Evolutionary conservation across 306 rosid species (phyloP).

Genomic region (Elaeagnus macrophylla): DNA sequence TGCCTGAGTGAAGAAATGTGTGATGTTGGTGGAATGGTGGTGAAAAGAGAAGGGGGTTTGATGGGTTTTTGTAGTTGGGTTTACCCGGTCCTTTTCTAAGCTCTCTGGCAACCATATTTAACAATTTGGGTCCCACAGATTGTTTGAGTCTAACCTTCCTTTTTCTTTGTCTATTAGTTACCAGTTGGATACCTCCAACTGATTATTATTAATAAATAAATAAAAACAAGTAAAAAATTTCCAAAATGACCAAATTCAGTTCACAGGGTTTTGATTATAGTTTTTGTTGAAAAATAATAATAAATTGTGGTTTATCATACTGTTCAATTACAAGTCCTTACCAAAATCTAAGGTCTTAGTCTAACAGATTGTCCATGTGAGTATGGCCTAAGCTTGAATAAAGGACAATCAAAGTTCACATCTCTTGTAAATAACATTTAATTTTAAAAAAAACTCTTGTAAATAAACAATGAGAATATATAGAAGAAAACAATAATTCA

Average conservation of each 20-base stretch:
- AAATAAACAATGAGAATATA: too few relatives aligned
- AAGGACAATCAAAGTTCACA: constrained; percentile 14
- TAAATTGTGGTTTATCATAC: neutral
- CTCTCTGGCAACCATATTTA: constrained; percentile 41
- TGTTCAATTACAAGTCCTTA: constrained; percentile 9
- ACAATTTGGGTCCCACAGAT: constrained; percentile 43
- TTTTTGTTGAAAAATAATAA: constrained; percentile 12
- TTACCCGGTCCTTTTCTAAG: constrained; percentile 24
- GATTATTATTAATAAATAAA: constrained; percentile 21
- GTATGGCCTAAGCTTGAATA: constrained; percentile 20
- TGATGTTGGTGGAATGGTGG: constrained; percentile 8
- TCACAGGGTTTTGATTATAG: constrained; percentile 38
- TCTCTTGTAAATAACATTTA: neutral
- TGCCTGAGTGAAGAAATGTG: constrained; percentile 18
- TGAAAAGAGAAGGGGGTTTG: constrained; percentile 15
- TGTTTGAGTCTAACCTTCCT: constrained; percentile 22
- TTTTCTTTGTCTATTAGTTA: constrained; percentile 21
- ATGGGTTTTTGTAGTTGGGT: constrained; percentile 53
- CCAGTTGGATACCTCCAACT: constrained; percentile 32
- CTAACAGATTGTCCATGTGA: constrained; percentile 51
- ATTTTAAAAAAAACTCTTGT: neutral
- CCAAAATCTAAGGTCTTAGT: constrained; percentile 28
- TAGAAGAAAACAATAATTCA: too few relatives aligned
- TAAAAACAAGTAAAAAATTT: constrained; percentile 16
- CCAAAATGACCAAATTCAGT: constrained; percentile 37